phyloP scores from a whole-genome alignment of 768 basidiomycete genomes.

The Lyophyllum decastes region DNA sequence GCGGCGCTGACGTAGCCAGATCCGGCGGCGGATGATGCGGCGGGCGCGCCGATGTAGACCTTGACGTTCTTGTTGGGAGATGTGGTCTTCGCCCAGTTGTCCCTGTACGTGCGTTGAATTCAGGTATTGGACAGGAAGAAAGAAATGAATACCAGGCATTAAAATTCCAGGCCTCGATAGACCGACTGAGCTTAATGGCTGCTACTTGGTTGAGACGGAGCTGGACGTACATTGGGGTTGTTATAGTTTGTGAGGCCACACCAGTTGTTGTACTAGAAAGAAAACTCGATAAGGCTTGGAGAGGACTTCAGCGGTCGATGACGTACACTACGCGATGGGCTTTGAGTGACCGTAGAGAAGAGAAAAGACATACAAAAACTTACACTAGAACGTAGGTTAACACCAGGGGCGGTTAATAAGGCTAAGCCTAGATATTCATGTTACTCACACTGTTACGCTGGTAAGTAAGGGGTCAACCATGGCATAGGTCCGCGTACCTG shows the following conservation, averaged over 20 bases:
- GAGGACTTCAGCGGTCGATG: not conserved
- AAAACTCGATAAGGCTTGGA: not conserved
- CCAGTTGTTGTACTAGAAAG: slow-evolving; percentile 33
- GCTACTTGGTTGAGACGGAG: not conserved
- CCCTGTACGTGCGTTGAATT: slow-evolving; percentile 37
- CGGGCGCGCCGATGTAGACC: slow-evolving; percentile 66
- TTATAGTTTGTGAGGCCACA: slow-evolving; percentile 50
- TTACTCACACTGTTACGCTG: slow-evolving; percentile 11
- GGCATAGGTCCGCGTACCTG: slow-evolving; percentile 5
- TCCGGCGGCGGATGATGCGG: slow-evolving; percentile 54
- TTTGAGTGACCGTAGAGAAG: not conserved
- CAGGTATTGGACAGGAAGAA: too few species aligned
- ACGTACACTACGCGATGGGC: slow-evolving; percentile 9
- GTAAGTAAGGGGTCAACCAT: not conserved
- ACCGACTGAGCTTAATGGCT: slow-evolving; percentile 18
- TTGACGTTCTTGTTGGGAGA: slow-evolving; percentile 63
- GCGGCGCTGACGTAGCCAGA: slow-evolving; percentile 54
- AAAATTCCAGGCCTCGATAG: slow-evolving; percentile 58
- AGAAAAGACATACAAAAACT: not conserved
- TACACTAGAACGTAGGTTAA: slow-evolving; percentile 5
- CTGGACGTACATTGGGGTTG: slow-evolving; percentile 37
- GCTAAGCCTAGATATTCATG: not conserved
- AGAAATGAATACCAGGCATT: slow-evolving; percentile 40
- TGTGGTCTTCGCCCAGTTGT: slow-evolving; percentile 61
- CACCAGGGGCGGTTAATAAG: not conserved